Evolutionary conservation across 2,329 filamentous ascomycete species (phyloP), one percentile per base, ranked within the genome.

Genomic region (Venturiaceae sp.): DNA sequence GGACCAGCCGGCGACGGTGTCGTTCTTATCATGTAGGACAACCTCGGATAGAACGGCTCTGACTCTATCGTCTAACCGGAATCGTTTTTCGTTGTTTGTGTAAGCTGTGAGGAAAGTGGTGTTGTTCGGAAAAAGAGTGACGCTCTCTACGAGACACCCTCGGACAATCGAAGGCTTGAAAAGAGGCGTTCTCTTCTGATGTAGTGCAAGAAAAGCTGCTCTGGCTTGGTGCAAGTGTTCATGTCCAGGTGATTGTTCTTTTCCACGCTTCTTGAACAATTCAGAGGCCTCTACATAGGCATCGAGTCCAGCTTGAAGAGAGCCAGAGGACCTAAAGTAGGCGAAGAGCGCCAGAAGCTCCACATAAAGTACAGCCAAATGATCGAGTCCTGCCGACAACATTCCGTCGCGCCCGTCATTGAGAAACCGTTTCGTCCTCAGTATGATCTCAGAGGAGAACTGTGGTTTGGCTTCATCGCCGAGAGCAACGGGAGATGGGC

Each of bases 11-110:
- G 77, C 72, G n/a, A 84, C 63, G 2, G 68, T 71, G 23, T 71
- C 53, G 4, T 65, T 66, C 6, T 64, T 63, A 23, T 63, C 60
- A n/a, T 68, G 61, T 1, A 75, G 64, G 2, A 73, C 64, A 7
- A 65, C 68, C 28, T 74, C 69, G 21, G 79, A 72, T 11, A 92
- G 74, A 8, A 88, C 72, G 5, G 80, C 77, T n/a, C 88, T 83
- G 21, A 95, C 82, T 19, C 89, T 86, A 64, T 95, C 88, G 61
- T 90, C 82, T 57, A 94, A 80, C 26, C 85, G 81, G 46, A 90
- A 82, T 7, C 85, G 82, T 1, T 83, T 78, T 67, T 92, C 86
- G 62, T 88, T 85, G 77, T 85, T 88, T n/a, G 84, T 80, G 62
- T 87, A 87, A 0, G 94, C 73, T 1, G 81, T 77, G 1, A 95